Evolutionary conservation across 176 grass and related monocot species (phyloP).

Genomic region (Urochloa ruziziensis): DNA sequence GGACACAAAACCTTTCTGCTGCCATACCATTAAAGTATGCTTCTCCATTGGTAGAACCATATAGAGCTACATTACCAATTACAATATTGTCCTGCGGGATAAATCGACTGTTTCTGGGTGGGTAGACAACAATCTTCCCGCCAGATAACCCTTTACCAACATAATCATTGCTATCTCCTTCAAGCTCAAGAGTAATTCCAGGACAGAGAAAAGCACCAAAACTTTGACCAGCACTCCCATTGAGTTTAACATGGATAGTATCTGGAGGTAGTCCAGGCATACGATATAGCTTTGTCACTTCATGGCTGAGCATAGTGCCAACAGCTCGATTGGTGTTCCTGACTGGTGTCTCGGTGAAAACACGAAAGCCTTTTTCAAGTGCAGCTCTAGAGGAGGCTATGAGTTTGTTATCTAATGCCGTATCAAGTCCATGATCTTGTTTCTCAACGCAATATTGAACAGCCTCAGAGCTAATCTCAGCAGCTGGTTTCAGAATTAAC

Average conservation of each 20-base stretch:
- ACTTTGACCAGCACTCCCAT: conserved; percentile 63
- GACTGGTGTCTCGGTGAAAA: conserved; percentile 42
- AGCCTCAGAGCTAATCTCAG: conserved; percentile 36
- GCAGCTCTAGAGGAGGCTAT: conserved; percentile 47
- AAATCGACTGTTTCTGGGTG: conserved; percentile 56
- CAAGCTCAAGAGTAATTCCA: conserved; percentile 63
- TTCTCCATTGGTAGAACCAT: conserved; percentile 63
- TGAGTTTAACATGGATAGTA: conserved; percentile 60
- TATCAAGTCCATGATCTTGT: conserved; percentile 64
- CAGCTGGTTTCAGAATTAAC: conserved; percentile 49
- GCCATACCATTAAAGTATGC: conserved; percentile 71
- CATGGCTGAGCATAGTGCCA: conserved; percentile 70
- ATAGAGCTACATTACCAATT: conserved; percentile 69
- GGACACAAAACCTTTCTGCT: conserved; percentile 69
- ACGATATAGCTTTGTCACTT: conserved; percentile 53
- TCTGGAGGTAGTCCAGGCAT: conserved; percentile 47
- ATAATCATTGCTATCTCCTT: conserved; percentile 74
- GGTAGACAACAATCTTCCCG: conserved; percentile 62
- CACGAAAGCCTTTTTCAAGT: conserved; percentile 39
- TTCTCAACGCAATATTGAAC: conserved; percentile 61
- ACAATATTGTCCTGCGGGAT: conserved; percentile 57
- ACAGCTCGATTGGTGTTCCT: conserved; percentile 56
- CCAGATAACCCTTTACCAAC: conserved; percentile 73
- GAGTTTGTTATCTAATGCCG: conserved; percentile 60
- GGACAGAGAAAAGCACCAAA: conserved; percentile 62